These are phyloP conservation scores for Syncephalastrum contaminatum DNA, from an alignment of 371 early-diverging fungal genomes.

Conservation along the genomic window DNA sequence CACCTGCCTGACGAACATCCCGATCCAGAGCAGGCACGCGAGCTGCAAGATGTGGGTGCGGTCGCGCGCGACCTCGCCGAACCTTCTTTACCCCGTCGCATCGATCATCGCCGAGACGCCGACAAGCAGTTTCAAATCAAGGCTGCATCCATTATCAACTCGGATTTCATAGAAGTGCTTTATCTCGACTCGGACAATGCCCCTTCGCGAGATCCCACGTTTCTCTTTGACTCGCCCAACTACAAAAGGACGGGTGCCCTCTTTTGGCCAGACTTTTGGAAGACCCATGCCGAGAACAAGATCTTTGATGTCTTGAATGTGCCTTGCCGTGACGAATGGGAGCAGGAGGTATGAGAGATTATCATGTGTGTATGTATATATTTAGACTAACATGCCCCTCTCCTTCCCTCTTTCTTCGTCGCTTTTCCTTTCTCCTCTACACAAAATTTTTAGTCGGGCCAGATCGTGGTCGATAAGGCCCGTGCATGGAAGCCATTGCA, in stretches of 20 bases:
- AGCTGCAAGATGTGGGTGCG: constrained; percentile 20
- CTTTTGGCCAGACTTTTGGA: constrained; percentile 64
- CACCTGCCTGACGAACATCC: constrained; percentile 41
- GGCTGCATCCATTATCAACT: constrained; percentile 47
- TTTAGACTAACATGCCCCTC: background rate
- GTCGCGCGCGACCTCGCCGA: constrained; percentile 29
- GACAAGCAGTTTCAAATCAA: constrained; percentile 57
- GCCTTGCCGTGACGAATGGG: constrained; percentile 42
- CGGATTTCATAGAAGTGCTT: constrained; percentile 46
- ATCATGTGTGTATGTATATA: too few species aligned
- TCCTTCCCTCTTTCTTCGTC: background rate
- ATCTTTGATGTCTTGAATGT: constrained; percentile 40
- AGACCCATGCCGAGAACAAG: constrained; percentile 43
- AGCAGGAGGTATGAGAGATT: constrained; percentile 35
- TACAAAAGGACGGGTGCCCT: constrained; percentile 48
- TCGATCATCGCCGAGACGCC: constrained; percentile 23
- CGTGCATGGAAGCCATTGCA: constrained; percentile 40
- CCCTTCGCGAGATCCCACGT: constrained; percentile 42
- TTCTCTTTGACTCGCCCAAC: constrained; percentile 41
- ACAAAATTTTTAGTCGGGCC: constrained; percentile 33
- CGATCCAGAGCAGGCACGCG: constrained; percentile 2
- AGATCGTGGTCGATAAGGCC: constrained; percentile 43
- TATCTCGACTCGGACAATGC: constrained; percentile 60
- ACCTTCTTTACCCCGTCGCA: constrained; percentile 25
- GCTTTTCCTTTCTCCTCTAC: constrained; percentile 1